Evolutionary conservation across 129 eudicot species (phyloP), one percentile per base, ranked within the genome.

Genomic region (Flaveria robusta): DNA sequence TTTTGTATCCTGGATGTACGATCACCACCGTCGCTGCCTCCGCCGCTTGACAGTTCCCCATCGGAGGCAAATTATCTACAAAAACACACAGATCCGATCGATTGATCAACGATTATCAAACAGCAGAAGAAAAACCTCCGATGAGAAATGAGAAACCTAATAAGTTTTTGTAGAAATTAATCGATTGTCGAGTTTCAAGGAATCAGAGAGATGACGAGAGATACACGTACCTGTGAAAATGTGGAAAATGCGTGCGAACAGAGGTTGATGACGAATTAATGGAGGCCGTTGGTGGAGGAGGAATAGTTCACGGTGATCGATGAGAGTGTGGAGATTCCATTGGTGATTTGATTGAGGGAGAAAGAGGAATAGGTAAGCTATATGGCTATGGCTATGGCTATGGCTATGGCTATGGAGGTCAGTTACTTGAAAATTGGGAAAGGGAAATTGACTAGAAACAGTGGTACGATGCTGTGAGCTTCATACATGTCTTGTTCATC

Each of bases 41-140:
- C 5, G 97, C 91, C 8, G 97, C 89, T 67, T 92, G 97, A 68
- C 97, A 92, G 51, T 92, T 92, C 78, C 97, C 97, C 97, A 92
- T 91, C 20, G 0, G 12, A 18, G 54, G 41, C 60, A 4, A 34
- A 5, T 34, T 4, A 34, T 4, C 29, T 13, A 58, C 12, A 9
- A 24, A 59, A 15, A 34, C 29, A 24, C 72, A 63, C 68, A 63
- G 68, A 66, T 37, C 70, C 6, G 15, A 39, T 16, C 24, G 60
- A 56, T 49, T 20, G 12, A 9, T 66, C 12, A 18, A 16, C 47
- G 63, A n/a, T n/a, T n/a, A n/a, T n/a, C n/a, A n/a, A n/a, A n/a
- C n/a, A n/a, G n/a, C n/a, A n/a, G n/a, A n/a, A n/a, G n/a, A n/a
- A n/a, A n/a, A n/a, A n/a, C n/a, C n/a, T n/a, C n/a, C n/a, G n/a